Evolutionary conservation across 2,329 filamentous ascomycete species (phyloP).

Genomic region (Monilinia polystroma): DNA sequence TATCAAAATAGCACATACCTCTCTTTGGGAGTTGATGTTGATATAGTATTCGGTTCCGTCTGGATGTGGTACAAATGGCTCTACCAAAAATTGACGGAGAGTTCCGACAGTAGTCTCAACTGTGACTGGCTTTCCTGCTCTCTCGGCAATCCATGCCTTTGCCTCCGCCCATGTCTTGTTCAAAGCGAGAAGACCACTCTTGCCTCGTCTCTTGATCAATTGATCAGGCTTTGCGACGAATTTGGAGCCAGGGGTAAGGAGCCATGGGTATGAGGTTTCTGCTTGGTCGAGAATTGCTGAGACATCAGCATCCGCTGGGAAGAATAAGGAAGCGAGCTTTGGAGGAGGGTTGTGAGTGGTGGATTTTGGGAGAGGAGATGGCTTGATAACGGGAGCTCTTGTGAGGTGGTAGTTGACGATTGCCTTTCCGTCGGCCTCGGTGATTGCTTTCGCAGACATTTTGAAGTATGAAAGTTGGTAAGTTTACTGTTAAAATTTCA

Average conservation of each 20-base stretch:
- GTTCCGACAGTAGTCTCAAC: constrained; percentile 89
- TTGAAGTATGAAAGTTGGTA: constrained; percentile 41
- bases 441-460: constrained; percentile 96
- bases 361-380: constrained; percentile 81
- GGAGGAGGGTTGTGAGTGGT: constrained; percentile 89
- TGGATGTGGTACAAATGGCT: constrained; percentile 96
- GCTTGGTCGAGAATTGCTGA: constrained; percentile 88
- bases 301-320: constrained; percentile 83
- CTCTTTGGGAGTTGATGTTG: constrained; percentile 99
- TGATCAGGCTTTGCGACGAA: constrained; percentile 99
- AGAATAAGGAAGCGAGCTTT: constrained; percentile 88
- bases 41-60: constrained; percentile 98
- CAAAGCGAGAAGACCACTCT: constrained; percentile 92
- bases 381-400: constrained; percentile 95
- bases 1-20: constrained; percentile 67
- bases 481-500: constrained; percentile 19
- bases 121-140: constrained; percentile 86
- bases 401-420: constrained; percentile 99
- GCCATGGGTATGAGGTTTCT: constrained; percentile 95
- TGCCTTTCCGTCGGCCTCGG: constrained; percentile 99
- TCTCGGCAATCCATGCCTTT: constrained; percentile 87
- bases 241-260: constrained; percentile 77
- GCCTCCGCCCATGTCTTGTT: constrained; percentile 98
- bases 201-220: constrained; percentile 99
- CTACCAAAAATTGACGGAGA: constrained; percentile 92